Conservation (phyloP, 805 yeast species). For the Kluyveromyces siamensis region DNA sequence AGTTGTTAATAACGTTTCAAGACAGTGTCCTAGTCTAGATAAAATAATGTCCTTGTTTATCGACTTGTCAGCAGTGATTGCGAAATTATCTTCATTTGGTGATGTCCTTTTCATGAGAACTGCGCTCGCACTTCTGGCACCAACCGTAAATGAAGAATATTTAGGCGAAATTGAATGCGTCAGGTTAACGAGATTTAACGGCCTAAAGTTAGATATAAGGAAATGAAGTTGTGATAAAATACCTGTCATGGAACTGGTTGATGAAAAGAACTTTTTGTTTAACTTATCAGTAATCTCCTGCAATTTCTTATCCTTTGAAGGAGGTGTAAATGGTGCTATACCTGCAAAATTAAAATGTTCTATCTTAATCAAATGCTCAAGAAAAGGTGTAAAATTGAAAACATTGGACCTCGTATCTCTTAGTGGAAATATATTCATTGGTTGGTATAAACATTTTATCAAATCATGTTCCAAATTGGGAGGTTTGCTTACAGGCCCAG, state of each 20-base stretch:
- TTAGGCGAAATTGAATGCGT: slow-evolving; percentile 37
- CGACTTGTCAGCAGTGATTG: slow-evolving; percentile 65
- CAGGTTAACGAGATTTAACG: slow-evolving; percentile 37
- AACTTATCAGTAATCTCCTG: slow-evolving; percentile 35
- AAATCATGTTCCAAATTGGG: slow-evolving; percentile 60
- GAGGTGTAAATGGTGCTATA: slow-evolving; percentile 42
- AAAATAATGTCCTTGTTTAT: slow-evolving; percentile 59
- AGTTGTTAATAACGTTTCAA: slow-evolving; percentile 69
- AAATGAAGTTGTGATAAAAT: slow-evolving; percentile 66
- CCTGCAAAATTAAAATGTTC: slow-evolving; percentile 57
- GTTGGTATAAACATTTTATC: slow-evolving; percentile 66
- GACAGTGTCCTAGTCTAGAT: slow-evolving; percentile 65
- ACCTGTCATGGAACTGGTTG: slow-evolving; percentile 84
- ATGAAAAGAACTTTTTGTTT: slow-evolving; percentile 45
- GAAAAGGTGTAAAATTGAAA: slow-evolving; percentile 54
- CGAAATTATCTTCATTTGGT: slow-evolving; percentile 35
- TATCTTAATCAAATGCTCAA: slow-evolving; percentile 52
- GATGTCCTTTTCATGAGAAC: slow-evolving; percentile 47
- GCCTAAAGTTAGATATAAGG: slow-evolving; percentile 53
- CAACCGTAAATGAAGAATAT: slow-evolving; percentile 31
- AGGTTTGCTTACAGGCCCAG: slow-evolving; percentile 9
- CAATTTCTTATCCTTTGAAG: slow-evolving; percentile 55
- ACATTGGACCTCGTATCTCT: slow-evolving; percentile 72
- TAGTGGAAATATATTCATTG: slow-evolving; percentile 62
- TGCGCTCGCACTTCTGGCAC: slow-evolving; percentile 45